Evolutionary conservation across 2,329 filamentous ascomycete species (phyloP).

Genomic region (Colletotrichum phormii): DNA sequence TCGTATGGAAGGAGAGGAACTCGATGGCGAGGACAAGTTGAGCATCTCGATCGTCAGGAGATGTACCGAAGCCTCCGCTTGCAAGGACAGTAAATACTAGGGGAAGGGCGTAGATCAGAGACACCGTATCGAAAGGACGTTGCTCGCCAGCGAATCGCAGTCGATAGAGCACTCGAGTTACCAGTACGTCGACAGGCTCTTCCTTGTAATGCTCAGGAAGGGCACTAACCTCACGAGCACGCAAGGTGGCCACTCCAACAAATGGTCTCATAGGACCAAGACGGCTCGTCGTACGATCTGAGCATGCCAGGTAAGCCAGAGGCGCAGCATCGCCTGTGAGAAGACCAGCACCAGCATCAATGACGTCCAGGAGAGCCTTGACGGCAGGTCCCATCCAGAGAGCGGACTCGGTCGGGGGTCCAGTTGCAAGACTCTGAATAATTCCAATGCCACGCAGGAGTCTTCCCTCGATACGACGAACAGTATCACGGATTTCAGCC

Average conservation of each 20-base stretch:
- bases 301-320: slow-evolving; percentile 81
- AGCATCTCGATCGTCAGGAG: slow-evolving; percentile 84
- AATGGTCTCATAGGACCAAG: slow-evolving; percentile 84
- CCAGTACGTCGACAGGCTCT: slow-evolving; percentile 85
- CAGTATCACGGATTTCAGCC: slow-evolving; percentile 78
- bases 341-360: slow-evolving; percentile 83
- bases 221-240: slow-evolving; percentile 79
- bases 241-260: slow-evolving; percentile 87
- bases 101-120: slow-evolving; percentile 87
- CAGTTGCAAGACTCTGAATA: slow-evolving; percentile 82
- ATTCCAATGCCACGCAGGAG: slow-evolving; percentile 88
- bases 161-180: slow-evolving; percentile 91
- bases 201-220: slow-evolving; percentile 78
- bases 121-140: slow-evolving; percentile 89
- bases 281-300: slow-evolving; percentile 78
- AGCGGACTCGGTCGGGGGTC: slow-evolving; percentile 88
- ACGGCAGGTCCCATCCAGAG: slow-evolving; percentile 90
- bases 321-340: slow-evolving; percentile 85
- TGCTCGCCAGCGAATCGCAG: slow-evolving; percentile 92
- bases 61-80: slow-evolving; percentile 80
- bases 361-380: slow-evolving; percentile 76
- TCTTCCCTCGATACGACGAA: slow-evolving; percentile 76
- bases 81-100: slow-evolving; percentile 83
- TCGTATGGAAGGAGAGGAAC: slow-evolving; percentile 88
- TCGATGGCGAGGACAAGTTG: slow-evolving; percentile 92